phyloP scores from a whole-genome alignment of 2,329 filamentous ascomycete genomes.

The Phaeomoniella chlamydospora region DNA sequence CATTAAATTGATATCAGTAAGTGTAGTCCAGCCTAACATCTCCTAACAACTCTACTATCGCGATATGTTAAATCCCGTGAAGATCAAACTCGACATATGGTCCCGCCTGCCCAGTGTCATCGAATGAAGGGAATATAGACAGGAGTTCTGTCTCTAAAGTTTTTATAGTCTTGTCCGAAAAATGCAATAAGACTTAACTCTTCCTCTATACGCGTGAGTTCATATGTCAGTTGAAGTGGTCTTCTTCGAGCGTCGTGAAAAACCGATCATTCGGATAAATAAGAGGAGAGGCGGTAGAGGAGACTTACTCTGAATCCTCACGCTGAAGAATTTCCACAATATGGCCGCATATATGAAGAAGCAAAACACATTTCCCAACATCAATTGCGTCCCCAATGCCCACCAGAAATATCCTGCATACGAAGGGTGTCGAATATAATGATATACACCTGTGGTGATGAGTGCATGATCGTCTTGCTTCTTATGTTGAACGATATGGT shows the following conservation, averaged over 20 bases:
- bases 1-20: no score
- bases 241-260: not conserved
- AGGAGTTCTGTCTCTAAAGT: conserved; percentile 56
- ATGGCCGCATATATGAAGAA: conserved; percentile 59
- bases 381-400: conserved; percentile 85
- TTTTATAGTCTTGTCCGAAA: conserved; percentile 68
- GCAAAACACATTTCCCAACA: conserved; percentile 73
- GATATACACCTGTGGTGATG: conserved; percentile 74
- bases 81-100: no score
- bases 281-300: conserved; percentile 1
- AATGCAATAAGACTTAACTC: conserved; percentile 65
- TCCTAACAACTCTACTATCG: no score
- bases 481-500: conserved; percentile 56
- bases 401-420: conserved; percentile 99
- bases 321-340: conserved; percentile 73
- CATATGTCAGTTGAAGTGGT: not conserved
- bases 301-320: conserved; percentile 49
- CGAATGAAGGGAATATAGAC: conserved; percentile 70
- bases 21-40: no score
- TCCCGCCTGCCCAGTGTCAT: conserved; percentile 10
- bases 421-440: conserved; percentile 63
- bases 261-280: not conserved
- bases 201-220: conserved; percentile 46
- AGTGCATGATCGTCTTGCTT: conserved; percentile 59
- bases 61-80: no score